These are phyloP conservation scores for Oemleria cerasiformis DNA, from an alignment of 306 rosid species.

Conservation along the genomic window DNA sequence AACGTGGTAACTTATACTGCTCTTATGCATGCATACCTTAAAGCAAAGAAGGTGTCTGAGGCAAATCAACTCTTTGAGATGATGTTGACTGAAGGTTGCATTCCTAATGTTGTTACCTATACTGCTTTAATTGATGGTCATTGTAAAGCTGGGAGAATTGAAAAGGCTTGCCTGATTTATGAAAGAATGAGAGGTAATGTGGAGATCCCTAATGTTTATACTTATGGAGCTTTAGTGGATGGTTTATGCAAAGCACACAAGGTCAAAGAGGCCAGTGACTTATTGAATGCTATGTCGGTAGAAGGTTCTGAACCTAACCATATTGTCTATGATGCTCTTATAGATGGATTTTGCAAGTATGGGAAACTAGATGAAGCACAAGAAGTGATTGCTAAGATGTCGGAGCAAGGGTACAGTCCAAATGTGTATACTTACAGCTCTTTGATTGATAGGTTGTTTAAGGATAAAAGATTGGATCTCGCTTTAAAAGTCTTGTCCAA, in stretches of 20 bases:
- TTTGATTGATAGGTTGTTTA: conserved; percentile 67
- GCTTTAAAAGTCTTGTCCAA: conserved; percentile 74
- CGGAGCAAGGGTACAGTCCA: conserved; percentile 67
- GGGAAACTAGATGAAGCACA: conserved; percentile 80
- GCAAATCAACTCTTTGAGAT: conserved; percentile 73
- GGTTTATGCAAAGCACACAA: conserved; percentile 85
- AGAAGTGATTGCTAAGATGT: conserved; percentile 71
- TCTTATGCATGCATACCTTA: conserved; percentile 78
- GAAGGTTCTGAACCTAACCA: conserved; percentile 73
- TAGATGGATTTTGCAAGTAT: conserved; percentile 80
- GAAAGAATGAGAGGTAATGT: conserved; percentile 66
- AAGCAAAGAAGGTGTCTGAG: conserved; percentile 57
- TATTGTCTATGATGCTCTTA: conserved; percentile 74
- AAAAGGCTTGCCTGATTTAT: conserved; percentile 74
- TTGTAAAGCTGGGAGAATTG: conserved; percentile 73
- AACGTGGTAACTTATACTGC: conserved; percentile 87
- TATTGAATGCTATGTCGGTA: conserved; percentile 59
- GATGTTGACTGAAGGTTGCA: conserved; percentile 69
- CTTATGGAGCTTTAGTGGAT: conserved; percentile 86
- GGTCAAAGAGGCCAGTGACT: conserved; percentile 59
- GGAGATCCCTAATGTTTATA: conserved; percentile 52
- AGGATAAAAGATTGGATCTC: conserved; percentile 73
- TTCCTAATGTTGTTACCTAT: conserved; percentile 71
- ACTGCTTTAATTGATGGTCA: conserved; percentile 85
- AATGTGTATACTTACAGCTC: conserved; percentile 79